These are phyloP conservation scores for Termitomyces sp. DNA, from an alignment of 1,284 basidiomycete species.

Conservation along the genomic window DNA sequence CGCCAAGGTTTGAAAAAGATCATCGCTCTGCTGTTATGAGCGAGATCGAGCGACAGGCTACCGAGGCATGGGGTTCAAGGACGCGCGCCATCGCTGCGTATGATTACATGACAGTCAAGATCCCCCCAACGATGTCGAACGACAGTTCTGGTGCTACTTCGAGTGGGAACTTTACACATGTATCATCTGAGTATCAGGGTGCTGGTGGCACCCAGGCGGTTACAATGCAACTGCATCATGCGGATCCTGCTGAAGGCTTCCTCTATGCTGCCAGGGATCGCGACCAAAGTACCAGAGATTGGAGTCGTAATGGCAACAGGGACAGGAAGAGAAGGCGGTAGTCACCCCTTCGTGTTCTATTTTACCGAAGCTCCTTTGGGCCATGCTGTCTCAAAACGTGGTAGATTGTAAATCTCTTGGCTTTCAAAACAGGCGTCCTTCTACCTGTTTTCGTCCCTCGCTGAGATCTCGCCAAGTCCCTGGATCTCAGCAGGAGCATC, in stretches of 20 bases:
- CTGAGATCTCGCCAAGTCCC: background rate
- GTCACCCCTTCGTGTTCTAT: constrained; percentile 2
- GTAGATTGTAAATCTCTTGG: background rate
- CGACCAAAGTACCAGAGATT: background rate
- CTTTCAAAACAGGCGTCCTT: background rate
- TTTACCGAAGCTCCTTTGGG: constrained; percentile 1
- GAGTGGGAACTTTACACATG: background rate
- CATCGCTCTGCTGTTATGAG: constrained; percentile 43
- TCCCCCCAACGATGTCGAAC: constrained; percentile 32
- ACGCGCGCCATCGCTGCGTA: constrained; percentile 50
- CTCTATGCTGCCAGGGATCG: constrained; percentile 15
- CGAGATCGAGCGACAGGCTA: constrained; percentile 67
- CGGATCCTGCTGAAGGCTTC: constrained; percentile 23
- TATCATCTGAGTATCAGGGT: constrained; percentile 1
- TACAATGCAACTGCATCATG: constrained; percentile 17
- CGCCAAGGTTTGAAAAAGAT: constrained; percentile 37
- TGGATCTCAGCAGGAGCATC: background rate
- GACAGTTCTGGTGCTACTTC: background rate
- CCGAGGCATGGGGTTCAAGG: constrained; percentile 47
- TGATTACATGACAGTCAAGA: constrained; percentile 60
- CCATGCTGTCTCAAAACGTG: background rate
- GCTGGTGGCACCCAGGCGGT: background rate
- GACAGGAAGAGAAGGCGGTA: constrained; percentile 17
- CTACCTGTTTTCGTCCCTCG: background rate
- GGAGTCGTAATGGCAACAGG: constrained; percentile 14